Base-by-base conservation (phyloP, 1,139 yeast species). In the Pichia sp. region DNA sequence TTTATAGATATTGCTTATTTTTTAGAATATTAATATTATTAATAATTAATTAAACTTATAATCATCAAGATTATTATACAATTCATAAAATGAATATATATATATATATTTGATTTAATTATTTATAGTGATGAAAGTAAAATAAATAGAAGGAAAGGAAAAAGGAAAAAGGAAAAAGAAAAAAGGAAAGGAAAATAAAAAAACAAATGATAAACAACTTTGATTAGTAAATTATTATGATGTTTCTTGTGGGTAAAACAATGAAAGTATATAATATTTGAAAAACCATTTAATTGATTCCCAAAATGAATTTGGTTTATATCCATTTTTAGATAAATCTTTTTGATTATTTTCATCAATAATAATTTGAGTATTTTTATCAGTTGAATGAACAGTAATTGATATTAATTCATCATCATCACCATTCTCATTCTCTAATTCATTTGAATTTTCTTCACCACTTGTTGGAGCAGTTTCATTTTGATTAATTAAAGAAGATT, bases 281-380 rank as follows among this genome's bases (percentile, higher is more conserved):
- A 62, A 52, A 41, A 62, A 57, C 64, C 64, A 61, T 39, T 50
- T 54, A 10, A 62, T 42, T 1, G 62, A 58, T 10, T 57, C 54
- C 56, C 56, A 51, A 32, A 49, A 37, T 2, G 52, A 36, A n/a
- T 39, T 10, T 50, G 36, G 26, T 49, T 26, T 18, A 10, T 32
- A 32, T 25, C 32, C 25, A 8, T 26, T 25, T 27, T 31, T 27
- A 4, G 35, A 34, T 8, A 7, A 28, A 28, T 28, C 25, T 30
- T 30, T 25, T 11, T 10, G 3, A 3, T 31, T 26, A 18, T n/a
- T 34, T 29, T 35, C 11, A 29, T 34, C 27, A 34, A n/a, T 26
- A 9, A 11, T 28, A 25, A 11, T 32, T 11, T n/a, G 25, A 4
- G 8, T 29, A n/a, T 25, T 40, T 42, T 7, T 26, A 4, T 3